Evolutionary conservation across 345 rosid species (phyloP), one percentile per base, ranked within the genome.

Genomic region (Rhizophora mangle): DNA sequence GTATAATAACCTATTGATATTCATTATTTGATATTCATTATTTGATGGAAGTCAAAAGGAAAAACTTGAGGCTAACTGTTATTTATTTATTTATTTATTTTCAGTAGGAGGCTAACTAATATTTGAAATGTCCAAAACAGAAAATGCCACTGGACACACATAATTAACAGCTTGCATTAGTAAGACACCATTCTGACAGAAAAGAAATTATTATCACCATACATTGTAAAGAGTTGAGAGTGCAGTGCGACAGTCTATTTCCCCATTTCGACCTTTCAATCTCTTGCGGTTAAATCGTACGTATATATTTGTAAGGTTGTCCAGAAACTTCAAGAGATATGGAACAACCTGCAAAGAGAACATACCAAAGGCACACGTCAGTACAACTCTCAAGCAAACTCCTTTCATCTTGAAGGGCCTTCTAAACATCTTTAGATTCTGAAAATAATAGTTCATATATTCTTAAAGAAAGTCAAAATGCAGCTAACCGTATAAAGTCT

Each of bases 201-300:
- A 31, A 58, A 60, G 37, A 59, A 34, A 52, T 29, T 59, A 27
- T 36, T 60, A 43, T 19, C 37, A 60, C 21, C 86, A 64, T 92
- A 95, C 99, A 85, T 86, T 85, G 83, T 81, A 92, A 70, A 96
- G 89, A 76, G 96, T 96, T 16, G 98, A 92, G 65, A 96, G 90
- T 62, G 99, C 96, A 63, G 74, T 88, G 59, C 75, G 83, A 77
- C 99, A 96, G 70, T 96, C 99, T 79, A 84, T 85, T 82, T 92
- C 93, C 72, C 88, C 97, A 10, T 93, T 85, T 74, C 97, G 94
- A 67, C 99, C 99, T 83, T 96, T 96, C 58, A 96, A 79, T 78
- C 99, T 88, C 88, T 92, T 96, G 46, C 98, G 97, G 79, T 96
- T 96, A 81, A 92, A 90, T 70, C 98, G 86, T 27, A 96, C 99